Conservation (phyloP, 768 basidiomycete species). For the Kwoniella botswanensis region DNA sequence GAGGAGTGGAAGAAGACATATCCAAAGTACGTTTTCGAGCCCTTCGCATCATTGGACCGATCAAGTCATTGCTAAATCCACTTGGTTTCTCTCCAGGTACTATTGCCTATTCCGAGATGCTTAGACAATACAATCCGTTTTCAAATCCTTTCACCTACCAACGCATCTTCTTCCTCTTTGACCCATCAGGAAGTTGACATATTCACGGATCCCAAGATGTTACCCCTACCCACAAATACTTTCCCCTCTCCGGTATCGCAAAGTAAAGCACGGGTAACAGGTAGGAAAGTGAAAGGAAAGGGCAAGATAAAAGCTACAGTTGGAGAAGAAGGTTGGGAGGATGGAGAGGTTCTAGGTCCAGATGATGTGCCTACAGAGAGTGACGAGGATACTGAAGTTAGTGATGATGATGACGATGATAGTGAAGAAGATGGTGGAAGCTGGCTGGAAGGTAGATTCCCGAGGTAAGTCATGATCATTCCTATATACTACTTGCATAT, state of each 20-base stretch:
- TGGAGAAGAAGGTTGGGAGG: conserved; percentile 42
- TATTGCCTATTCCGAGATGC: conserved; percentile 40
- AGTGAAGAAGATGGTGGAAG: conserved; percentile 22
- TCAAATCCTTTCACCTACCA: conserved; percentile 30
- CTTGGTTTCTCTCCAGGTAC: conserved; percentile 19
- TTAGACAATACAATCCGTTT: conserved; percentile 46
- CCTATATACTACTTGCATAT: not conserved
- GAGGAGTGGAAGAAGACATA: conserved; percentile 15
- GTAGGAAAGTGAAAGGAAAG: not conserved
- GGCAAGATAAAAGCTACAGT: conserved; percentile 3
- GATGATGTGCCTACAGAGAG: conserved; percentile 29
- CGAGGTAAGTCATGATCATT: conserved; percentile 28
- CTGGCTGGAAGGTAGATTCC: conserved; percentile 50
- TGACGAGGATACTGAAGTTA: conserved; percentile 24
- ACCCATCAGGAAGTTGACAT: conserved; percentile 37
- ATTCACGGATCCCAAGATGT: conserved; percentile 45
- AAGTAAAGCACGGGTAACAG: not conserved
- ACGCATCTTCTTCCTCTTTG: conserved; percentile 14
- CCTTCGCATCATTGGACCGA: too few relatives aligned
- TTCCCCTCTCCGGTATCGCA: conserved; percentile 9
- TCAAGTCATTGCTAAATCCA: not conserved
- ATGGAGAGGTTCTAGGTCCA: conserved; percentile 37
- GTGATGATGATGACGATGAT: conserved; percentile 20
- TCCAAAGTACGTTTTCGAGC: conserved; percentile 27
- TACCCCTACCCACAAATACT: conserved; percentile 36